phyloP scores from a whole-genome alignment of 2,329 filamentous ascomycete genomes.

The Pseudofabraea citricarpa region DNA sequence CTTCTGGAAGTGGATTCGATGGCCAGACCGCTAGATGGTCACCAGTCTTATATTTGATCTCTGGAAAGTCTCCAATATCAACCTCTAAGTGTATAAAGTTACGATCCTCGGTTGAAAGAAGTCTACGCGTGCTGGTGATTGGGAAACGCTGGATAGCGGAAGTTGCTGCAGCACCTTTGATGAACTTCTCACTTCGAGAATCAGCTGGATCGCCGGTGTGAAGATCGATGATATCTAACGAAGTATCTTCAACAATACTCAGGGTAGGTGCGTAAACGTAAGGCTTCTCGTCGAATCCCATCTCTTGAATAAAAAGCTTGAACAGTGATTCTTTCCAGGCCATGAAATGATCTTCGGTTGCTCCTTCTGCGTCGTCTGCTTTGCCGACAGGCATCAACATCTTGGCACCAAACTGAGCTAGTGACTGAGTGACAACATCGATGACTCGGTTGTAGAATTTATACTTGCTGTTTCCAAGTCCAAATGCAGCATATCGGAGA shows the following conservation, averaged over 20 bases:
- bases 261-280: neutral
- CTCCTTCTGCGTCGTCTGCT: slow-evolving; percentile 26
- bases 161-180: neutral
- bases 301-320: neutral
- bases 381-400: slow-evolving; percentile 23
- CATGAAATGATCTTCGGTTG: slow-evolving; percentile 31
- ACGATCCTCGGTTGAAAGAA: slow-evolving; percentile 2
- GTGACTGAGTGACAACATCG: slow-evolving; percentile 21
- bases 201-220: neutral
- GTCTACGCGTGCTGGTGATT: neutral
- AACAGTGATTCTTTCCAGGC: slow-evolving; percentile 17
- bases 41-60: slow-evolving; percentile 9
- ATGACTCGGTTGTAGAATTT: slow-evolving; percentile 33
- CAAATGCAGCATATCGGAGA: slow-evolving; percentile 32
- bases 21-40: slow-evolving; percentile 13
- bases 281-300: slow-evolving; percentile 3
- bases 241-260: neutral
- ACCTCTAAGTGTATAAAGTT: slow-evolving; percentile 11
- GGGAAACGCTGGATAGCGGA: neutral
- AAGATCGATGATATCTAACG: neutral
- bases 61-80: slow-evolving; percentile 4
- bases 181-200: neutral
- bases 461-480: slow-evolving; percentile 35
- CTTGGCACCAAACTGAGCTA: slow-evolving; percentile 23
- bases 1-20: slow-evolving; percentile 7